Conservation (phyloP, 371 early-diverging fungal genomes). For the Mortierella sp. region DNA sequence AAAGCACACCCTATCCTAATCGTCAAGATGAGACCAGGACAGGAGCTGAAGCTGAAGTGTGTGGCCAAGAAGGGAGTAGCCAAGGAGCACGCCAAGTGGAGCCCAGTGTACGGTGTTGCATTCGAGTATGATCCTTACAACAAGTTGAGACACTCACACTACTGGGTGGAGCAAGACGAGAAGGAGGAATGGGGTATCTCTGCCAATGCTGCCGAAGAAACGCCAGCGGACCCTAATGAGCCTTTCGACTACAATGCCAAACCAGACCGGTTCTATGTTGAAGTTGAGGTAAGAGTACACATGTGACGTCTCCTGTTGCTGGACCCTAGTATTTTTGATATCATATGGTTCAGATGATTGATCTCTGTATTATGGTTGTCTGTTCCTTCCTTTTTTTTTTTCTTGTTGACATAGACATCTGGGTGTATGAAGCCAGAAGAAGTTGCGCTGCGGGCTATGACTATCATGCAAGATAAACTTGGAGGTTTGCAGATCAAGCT, state of each 20-base stretch:
- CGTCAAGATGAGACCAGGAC: constrained; percentile 92
- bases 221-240: constrained; percentile 70
- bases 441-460: constrained; percentile 85
- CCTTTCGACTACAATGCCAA: constrained; percentile 89
- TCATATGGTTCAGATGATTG: background rate
- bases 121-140: constrained; percentile 99
- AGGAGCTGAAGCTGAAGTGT: constrained; percentile 90
- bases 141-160: constrained; percentile 89
- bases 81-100: constrained; percentile 99
- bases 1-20: constrained; percentile 73
- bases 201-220: constrained; percentile 76
- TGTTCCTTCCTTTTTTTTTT: background rate
- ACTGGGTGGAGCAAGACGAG: constrained; percentile 95
- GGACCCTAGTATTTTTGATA: background rate
- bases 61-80: constrained; percentile 95
- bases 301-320: background rate
- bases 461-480: constrained; percentile 86
- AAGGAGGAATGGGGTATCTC: constrained; percentile 85
- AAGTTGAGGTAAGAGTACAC: constrained; percentile 75
- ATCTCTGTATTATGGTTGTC: background rate
- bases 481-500: constrained; percentile 81
- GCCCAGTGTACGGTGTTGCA: constrained; percentile 92
- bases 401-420: constrained; percentile 64
- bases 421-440: constrained; percentile 92
- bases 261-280: constrained; percentile 90